Base-by-base conservation (phyloP, 108 stramenopile species). In the Parmales sp. region DNA sequence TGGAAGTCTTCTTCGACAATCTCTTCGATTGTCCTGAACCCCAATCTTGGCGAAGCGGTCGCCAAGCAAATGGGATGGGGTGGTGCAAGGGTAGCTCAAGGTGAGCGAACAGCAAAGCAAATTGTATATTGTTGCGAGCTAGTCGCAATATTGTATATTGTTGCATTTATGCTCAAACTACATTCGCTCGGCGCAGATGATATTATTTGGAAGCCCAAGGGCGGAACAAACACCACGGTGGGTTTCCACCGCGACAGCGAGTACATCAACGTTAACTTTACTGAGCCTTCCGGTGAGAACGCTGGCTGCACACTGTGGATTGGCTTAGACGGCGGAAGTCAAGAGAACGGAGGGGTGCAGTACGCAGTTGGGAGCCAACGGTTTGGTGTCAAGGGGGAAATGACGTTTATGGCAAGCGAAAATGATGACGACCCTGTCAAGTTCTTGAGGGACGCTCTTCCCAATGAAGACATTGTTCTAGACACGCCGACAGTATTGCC, bases 231-330 rank as follows among this genome's bases (percentile, higher is more conserved):
- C 16, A 43, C 41, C 11, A 49, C 71, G 16, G 82, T 87, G 6
- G 83, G 77, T 8, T 85, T 80, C 49, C 86, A 87, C 69, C 84
- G 80, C 45, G 86, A 87, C 67, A 37, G 54, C 0, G 78, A 80
- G 1, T 87, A 87, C 74, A 85, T 87, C 46, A 70, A 74, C 31
- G 49, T 51, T 18, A 77, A 84, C 18, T 86, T 85, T 63, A 2
- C 29, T 16, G 72, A 76, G 26, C 76, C 69, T 4, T 37, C 65
- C 13, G 69, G 72, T 0, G 44, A 41, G 2, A 69, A 79, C 67
- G 81, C 78, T 38, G 75, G 72, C 0, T 69, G 80, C 41, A 85
- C 82, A 9, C 39, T 85, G 16, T 87, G 86, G 86, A 83, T 87
- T 9, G 82, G 82, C 3, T 65, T 87, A 20, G 86, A 87, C 48